Evolutionary conservation across 192 early-diverging fungal species (phyloP), one percentile per base, ranked within the genome.

Genomic region (Coemansia erecta): DNA sequence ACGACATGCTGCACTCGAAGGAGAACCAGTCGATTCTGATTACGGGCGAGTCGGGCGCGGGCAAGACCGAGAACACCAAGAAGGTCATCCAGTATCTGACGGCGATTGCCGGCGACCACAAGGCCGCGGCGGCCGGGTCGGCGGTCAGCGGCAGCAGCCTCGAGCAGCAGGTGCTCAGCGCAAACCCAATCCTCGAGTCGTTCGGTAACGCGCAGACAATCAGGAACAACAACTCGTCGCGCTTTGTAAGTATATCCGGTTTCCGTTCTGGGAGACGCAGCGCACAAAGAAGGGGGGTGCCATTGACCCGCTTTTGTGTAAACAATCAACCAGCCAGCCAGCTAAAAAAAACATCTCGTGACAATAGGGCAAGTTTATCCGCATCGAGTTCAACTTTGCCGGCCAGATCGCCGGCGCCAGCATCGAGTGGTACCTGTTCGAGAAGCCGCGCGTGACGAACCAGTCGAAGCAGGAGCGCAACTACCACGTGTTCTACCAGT

Each of bases 31-130:
- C 93, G 3, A 94, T 99, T 62, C 81, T 99, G 22, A 97, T 99
- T 68, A 99, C 97, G 84, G 97, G 97, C 56, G 97, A 99, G 82
- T 97, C 95, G 24, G 97, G 97, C 46, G 96, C 95, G 7, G 97
- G 97, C 53, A 99, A 99, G 78, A 99, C 97, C 14, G 97, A 99
- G 82, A 98, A 98, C 81, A 99, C 96, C 14, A 99, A 99, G 62
- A 97, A 94, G 56, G 94, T 97, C 35, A 97, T 99, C 60, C 96
- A 98, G 81, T 98, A 98, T 77, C 83, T 99, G 44, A 92, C 96
- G 0, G 84, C 93, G 2, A 89, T 95, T 50, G 93, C 95, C 11
- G 73, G 85, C 15, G 89, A 90, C 56, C 61, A 68, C 73, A 69
- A 73, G 52, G 14, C 64, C 18, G 58, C 62, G 39, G 10, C 71